These are phyloP conservation scores for Fusarium nurragi DNA, from an alignment of 2,329 filamentous ascomycete genomes.

Conservation along the genomic window DNA sequence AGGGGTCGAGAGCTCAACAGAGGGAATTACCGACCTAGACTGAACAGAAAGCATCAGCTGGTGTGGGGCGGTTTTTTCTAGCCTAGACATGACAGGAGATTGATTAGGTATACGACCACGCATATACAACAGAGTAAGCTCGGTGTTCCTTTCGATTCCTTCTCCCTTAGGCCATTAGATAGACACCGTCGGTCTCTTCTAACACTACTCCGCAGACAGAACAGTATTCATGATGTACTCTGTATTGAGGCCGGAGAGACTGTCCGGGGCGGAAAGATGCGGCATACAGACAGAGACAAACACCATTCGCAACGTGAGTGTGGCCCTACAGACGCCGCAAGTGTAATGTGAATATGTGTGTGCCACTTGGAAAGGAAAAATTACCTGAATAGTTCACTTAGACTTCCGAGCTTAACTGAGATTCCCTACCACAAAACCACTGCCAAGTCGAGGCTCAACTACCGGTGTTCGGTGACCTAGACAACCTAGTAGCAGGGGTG, in stretches of 20 bases:
- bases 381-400: neutral
- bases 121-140: neutral
- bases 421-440: neutral
- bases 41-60: slow-evolving; percentile 20
- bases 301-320: neutral
- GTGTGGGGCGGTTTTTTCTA: slow-evolving; percentile 25
- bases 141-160: neutral
- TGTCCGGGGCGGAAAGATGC: neutral
- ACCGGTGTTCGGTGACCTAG: neutral
- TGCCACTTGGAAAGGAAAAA: neutral
- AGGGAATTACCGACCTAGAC: slow-evolving; percentile 13
- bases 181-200: neutral
- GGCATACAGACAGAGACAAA: neutral
- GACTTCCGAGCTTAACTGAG: neutral
- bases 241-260: neutral
- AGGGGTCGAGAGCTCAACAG: slow-evolving; percentile 14
- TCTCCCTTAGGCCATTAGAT: neutral
- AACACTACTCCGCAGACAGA: neutral
- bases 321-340: neutral
- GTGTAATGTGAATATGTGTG: neutral
- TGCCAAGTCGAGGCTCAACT: slow-evolving; percentile 17
- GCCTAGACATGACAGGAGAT: neutral
- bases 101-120: neutral
- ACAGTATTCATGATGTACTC: neutral
- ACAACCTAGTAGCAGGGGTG: neutral